A percentile compares a stretch with the other conserved stretches of the same genome.
Evolutionary conservation across 23 red algal genomes (phyloP).

Genomic region (Gracilaria gracilis): DNA sequence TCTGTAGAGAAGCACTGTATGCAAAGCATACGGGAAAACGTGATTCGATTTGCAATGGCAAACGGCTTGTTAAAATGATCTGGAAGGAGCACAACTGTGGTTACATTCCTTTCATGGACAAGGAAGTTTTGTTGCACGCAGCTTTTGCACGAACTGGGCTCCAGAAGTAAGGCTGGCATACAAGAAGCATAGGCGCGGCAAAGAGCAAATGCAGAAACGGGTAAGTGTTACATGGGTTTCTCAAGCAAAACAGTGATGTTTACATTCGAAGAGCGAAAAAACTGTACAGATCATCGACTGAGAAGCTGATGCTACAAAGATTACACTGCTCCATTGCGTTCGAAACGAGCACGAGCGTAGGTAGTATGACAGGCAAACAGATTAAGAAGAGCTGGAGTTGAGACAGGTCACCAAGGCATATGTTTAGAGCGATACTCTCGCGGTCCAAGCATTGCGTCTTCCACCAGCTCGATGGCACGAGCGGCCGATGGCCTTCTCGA

Average conservation of each 20-base stretch:
- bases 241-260: neutral
- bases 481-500: conserved; percentile 19
- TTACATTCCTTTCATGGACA: too few relatives aligned
- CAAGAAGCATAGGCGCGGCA: too few relatives aligned
- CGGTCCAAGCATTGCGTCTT: conserved; percentile 47
- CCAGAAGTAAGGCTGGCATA: too few relatives aligned
- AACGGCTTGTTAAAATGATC: conserved; percentile 30
- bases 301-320: neutral
- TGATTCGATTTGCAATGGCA: conserved; percentile 47
- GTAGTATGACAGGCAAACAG: neutral
- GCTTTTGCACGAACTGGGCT: too few relatives aligned
- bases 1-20: conserved; percentile 29
- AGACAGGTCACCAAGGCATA: neutral
- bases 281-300: neutral
- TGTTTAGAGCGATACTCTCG: conserved; percentile 6
- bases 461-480: conserved; percentile 24
- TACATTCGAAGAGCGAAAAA: neutral
- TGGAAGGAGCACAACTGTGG: neutral
- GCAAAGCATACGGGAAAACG: conserved; percentile 35
- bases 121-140: too few relatives aligned
- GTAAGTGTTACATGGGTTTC: neutral
- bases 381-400: neutral
- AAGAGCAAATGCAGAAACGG: neutral
- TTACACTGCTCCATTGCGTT: neutral
- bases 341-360: neutral